Evolutionary conservation across 306 rosid genomes (phyloP).

Genomic region (Hippophae gyantsensis): DNA sequence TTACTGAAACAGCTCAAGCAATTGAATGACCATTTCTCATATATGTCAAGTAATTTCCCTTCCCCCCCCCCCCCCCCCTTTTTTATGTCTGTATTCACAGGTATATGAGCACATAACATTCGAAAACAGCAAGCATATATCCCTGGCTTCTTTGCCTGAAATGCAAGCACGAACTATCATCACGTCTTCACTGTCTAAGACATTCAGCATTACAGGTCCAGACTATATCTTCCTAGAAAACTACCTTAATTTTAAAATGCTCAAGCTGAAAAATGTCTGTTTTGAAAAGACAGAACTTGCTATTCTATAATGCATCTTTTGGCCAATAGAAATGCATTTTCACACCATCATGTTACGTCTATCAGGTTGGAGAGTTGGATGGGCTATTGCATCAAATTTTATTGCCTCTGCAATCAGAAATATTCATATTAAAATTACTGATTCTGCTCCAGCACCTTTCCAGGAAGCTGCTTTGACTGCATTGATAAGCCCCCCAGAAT

Average conservation of each 20-base stretch:
- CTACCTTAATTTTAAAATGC: neutral
- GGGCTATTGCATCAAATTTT: constrained; percentile 81
- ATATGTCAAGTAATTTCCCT: neutral
- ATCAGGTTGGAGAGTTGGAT: constrained; percentile 92
- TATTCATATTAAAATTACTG: constrained; percentile 54
- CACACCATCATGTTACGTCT: constrained; percentile 9
- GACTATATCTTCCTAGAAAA: neutral
- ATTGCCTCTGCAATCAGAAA: constrained; percentile 69
- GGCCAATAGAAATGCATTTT: constrained; percentile 1
- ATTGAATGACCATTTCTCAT: too few species aligned
- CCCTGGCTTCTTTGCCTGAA: constrained; percentile 69
- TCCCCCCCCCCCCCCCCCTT: too few species aligned
- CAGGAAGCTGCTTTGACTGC: constrained; percentile 89
- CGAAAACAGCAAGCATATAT: constrained; percentile 47
- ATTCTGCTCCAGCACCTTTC: constrained; percentile 85
- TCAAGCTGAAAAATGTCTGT: neutral
- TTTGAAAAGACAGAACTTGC: too few species aligned
- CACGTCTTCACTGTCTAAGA: constrained; percentile 77
- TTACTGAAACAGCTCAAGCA: too few species aligned
- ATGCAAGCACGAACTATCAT: constrained; percentile 74
- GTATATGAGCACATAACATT: constrained; percentile 68
- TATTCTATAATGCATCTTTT: neutral
- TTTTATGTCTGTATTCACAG: constrained; percentile 26
- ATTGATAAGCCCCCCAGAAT: constrained; percentile 55
- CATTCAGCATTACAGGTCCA: constrained; percentile 65